Evolutionary conservation across 192 early-diverging fungal genomes (phyloP).

Genomic region (Globomyces pollinis-pini): DNA sequence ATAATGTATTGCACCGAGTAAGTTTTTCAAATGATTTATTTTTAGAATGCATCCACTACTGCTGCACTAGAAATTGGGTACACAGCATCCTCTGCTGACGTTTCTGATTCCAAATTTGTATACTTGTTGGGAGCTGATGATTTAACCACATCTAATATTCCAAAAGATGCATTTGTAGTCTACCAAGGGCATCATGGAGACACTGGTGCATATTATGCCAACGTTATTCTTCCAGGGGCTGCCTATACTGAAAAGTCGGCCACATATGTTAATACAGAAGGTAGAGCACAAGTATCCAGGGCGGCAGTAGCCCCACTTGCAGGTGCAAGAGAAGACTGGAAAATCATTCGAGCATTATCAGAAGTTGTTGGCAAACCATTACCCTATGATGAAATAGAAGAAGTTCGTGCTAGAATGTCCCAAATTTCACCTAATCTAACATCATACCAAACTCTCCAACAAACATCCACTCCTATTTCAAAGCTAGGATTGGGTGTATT

Average conservation of each 20-base stretch:
- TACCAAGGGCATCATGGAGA: constrained; percentile 99
- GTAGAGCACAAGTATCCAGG: constrained; percentile 86
- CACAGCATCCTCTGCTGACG: constrained; percentile 23
- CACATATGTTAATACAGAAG: constrained; percentile 96
- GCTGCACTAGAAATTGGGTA: constrained; percentile 91
- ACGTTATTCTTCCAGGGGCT: constrained; percentile 91
- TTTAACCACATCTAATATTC: constrained; percentile 63
- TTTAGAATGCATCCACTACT: constrained; percentile 70
- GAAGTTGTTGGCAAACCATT: constrained; percentile 79
- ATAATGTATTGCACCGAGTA: constrained; percentile 84
- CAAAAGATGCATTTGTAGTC: constrained; percentile 89
- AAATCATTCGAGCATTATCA: constrained; percentile 93
- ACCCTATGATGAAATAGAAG: constrained; percentile 80
- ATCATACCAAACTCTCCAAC: constrained; percentile 53
- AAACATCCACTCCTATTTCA: constrained; percentile 46
- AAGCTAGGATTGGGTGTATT: constrained; percentile 59
- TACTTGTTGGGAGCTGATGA: constrained; percentile 95
- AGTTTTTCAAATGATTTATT: constrained; percentile 21
- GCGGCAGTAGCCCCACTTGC: constrained; percentile 83
- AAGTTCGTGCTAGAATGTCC: constrained; percentile 77
- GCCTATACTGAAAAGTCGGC: constrained; percentile 95
- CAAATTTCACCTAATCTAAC: constrained; percentile 83
- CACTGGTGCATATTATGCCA: constrained; percentile 85
- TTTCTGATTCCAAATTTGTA: constrained; percentile 59
- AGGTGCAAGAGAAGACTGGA: constrained; percentile 97